A percentile compares a stretch with the other conserved stretches of the same genome.
Conservation (phyloP, 805 yeast species). For the Hagleromyces aurorensis region DNA sequence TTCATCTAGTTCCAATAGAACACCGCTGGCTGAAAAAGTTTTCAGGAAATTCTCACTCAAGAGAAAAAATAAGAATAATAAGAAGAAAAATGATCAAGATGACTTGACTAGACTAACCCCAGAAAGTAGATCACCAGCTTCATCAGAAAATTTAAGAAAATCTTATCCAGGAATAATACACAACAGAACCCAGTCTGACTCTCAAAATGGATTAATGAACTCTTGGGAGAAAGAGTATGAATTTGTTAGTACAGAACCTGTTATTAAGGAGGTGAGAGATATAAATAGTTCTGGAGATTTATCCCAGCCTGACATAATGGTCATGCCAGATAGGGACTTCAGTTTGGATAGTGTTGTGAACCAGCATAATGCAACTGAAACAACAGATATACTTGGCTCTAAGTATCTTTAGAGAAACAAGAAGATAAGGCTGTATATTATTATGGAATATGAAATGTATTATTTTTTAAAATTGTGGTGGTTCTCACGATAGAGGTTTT, state of each 20-base stretch:
- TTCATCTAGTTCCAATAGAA: slow-evolving; percentile 7
- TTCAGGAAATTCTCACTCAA: slow-evolving; percentile 19
- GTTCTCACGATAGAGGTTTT: no score
- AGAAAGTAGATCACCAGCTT: slow-evolving; percentile 7
- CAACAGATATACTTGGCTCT: slow-evolving; percentile 10
- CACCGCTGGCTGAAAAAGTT: slow-evolving; percentile 20
- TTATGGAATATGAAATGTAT: no score
- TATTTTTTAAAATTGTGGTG: no score
- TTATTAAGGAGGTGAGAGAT: slow-evolving; percentile 8
- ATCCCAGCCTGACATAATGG: slow-evolving; percentile 1
- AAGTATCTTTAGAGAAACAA: slow-evolving; percentile 3
- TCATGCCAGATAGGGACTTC: slow-evolving; percentile 15
- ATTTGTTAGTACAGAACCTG: slow-evolving; percentile 10
- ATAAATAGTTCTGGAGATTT: slow-evolving; percentile 2
- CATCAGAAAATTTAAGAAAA: slow-evolving; percentile 10
- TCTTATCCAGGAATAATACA: slow-evolving; percentile 19
- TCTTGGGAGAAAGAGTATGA: slow-evolving; percentile 18
- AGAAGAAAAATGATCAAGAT: slow-evolving; percentile 2
- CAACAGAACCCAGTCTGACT: slow-evolving; percentile 24
- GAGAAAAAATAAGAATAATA: slow-evolving; percentile 6
- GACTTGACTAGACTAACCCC: slow-evolving; percentile 11
- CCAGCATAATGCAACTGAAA: slow-evolving; percentile 9
- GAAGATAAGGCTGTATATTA: no score
- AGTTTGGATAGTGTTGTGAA: slow-evolving; percentile 16
- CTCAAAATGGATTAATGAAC: slow-evolving; percentile 25